Evolutionary conservation across 148 eudicot genomes (phyloP).

Genomic region (Cornus controversa): DNA sequence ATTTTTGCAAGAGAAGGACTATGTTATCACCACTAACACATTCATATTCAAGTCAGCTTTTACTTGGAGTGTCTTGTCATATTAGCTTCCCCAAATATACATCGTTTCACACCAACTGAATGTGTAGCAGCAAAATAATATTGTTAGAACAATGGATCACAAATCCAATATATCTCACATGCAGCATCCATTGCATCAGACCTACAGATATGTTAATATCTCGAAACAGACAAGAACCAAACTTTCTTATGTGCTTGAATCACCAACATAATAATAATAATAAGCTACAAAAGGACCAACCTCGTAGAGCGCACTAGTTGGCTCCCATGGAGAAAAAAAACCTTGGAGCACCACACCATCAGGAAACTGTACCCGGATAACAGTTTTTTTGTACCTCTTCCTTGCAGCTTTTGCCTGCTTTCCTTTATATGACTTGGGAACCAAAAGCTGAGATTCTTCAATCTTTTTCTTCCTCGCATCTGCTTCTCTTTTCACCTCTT

Average conservation of each 20-base stretch:
- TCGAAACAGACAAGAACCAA: neutral
- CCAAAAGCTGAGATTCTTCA: conserved; percentile 81
- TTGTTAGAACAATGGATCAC: neutral
- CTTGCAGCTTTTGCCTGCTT: conserved; percentile 87
- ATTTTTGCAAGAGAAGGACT: neutral
- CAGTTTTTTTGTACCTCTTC: conserved; percentile 54
- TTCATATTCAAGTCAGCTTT: neutral
- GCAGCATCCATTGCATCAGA: neutral
- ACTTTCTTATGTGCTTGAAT: neutral
- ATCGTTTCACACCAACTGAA: neutral
- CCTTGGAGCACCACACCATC: conserved; percentile 98
- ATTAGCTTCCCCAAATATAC: neutral
- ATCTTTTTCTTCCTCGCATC: conserved; percentile 73
- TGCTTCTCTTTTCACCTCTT: conserved; percentile 83
- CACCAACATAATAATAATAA: neutral
- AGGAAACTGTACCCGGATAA: conserved; percentile 88
- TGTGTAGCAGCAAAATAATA: neutral
- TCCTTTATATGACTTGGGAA: conserved; percentile 87
- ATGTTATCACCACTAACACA: neutral
- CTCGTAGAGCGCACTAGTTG: conserved; percentile 75
- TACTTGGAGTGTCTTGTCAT: neutral
- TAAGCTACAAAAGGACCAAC: conserved; percentile 20
- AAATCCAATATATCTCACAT: neutral
- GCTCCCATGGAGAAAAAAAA: conserved; percentile 69
- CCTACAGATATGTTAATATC: neutral